phyloP scores from a whole-genome alignment of 495 filamentous ascomycete genomes.

The Acidiella bohemica region DNA sequence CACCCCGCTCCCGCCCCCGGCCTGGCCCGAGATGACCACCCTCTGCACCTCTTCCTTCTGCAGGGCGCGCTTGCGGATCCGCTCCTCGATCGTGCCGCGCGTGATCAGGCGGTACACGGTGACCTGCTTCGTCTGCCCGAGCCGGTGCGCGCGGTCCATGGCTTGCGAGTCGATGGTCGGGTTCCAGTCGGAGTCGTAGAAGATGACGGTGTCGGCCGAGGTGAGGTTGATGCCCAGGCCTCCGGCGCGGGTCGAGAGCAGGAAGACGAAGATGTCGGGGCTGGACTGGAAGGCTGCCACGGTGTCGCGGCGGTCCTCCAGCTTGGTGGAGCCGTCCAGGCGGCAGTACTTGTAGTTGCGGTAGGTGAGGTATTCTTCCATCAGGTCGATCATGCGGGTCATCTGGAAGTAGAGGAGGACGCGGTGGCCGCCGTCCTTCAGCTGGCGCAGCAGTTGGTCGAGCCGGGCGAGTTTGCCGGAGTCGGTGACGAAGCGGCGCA shows the following conservation, averaged over 20 bases:
- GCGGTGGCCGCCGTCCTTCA: constrained; percentile 86
- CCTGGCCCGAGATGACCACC: constrained; percentile 76
- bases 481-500: constrained; percentile 96
- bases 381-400: constrained; percentile 99
- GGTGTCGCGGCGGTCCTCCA: constrained; percentile 92
- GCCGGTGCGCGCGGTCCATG: constrained; percentile 97
- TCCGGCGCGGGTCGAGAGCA: constrained; percentile 89
- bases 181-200: constrained; percentile 99
- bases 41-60: constrained; percentile 99
- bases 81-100: constrained; percentile 92
- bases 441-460: constrained; percentile 68
- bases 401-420: constrained; percentile 99
- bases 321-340: constrained; percentile 92
- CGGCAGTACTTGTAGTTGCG: constrained; percentile 97
- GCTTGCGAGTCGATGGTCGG: constrained; percentile 96
- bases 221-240: constrained; percentile 97
- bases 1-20: constrained; percentile 44
- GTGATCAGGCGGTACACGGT: constrained; percentile 97
- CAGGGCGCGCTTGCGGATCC: constrained; percentile 89
- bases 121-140: constrained; percentile 91
- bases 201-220: constrained; percentile 85
- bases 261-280: constrained; percentile 89
- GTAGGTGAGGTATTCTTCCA: constrained; percentile 98
- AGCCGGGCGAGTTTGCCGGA: constrained; percentile 91
- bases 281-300: constrained; percentile 91